These are phyloP conservation scores for Boletellus ananas DNA, from an alignment of 768 basidiomycete genomes.

Conservation along the genomic window DNA sequence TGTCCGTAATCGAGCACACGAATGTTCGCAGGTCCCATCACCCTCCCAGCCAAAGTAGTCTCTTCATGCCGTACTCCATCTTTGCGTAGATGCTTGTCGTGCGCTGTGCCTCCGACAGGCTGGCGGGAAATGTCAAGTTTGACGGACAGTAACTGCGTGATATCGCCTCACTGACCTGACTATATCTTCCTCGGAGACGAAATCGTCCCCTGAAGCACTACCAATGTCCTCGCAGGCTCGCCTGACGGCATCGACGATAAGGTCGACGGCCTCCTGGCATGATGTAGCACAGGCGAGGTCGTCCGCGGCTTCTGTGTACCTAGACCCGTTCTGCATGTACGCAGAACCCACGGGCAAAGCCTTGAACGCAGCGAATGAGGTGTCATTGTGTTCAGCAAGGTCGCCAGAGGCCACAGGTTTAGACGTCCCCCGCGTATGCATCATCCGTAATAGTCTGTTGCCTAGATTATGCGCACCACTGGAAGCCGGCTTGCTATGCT, in stretches of 20 bases:
- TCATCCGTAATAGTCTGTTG: slow-evolving; percentile 26
- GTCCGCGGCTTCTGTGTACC: slow-evolving; percentile 55
- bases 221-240: slow-evolving; percentile 67
- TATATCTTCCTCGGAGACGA: slow-evolving; percentile 67
- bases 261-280: slow-evolving; percentile 73
- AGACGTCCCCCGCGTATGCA: slow-evolving; percentile 15
- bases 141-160: background rate
- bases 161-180: slow-evolving; percentile 55
- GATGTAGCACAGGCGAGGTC: slow-evolving; percentile 58
- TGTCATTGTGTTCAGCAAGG: slow-evolving; percentile 35
- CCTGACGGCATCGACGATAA: slow-evolving; percentile 68
- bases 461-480: slow-evolving; percentile 2
- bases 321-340: slow-evolving; percentile 38
- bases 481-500: background rate
- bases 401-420: slow-evolving; percentile 35
- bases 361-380: slow-evolving; percentile 72
- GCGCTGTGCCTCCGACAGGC: slow-evolving; percentile 76
- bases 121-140: slow-evolving; percentile 28
- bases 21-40: slow-evolving; percentile 26
- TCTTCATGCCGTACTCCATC: slow-evolving; percentile 92
- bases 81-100: slow-evolving; percentile 86
- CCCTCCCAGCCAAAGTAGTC: slow-evolving; percentile 83
- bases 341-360: slow-evolving; percentile 70
- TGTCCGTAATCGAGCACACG: slow-evolving; percentile 10
- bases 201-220: slow-evolving; percentile 36